These are phyloP conservation scores for Nelumbo lutea DNA, from an alignment of 164 flowering plant species.

Conservation along the genomic window DNA sequence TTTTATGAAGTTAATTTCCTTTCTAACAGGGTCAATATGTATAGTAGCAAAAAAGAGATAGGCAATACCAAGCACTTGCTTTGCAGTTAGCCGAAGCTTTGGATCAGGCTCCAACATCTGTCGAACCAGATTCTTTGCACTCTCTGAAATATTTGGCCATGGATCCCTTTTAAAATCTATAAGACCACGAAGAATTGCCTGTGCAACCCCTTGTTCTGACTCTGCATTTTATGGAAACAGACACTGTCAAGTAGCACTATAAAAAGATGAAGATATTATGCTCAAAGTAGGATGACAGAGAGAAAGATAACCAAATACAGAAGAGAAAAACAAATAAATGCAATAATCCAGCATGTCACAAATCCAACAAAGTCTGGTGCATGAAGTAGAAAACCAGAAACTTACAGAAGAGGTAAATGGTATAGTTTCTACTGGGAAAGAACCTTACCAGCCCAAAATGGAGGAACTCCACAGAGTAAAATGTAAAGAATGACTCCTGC, in stretches of 20 bases:
- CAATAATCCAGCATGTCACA: neutral
- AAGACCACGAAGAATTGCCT: constrained; percentile 84
- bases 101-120: constrained; percentile 96
- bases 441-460: constrained; percentile 92
- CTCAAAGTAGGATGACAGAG: neutral
- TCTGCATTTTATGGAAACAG: constrained; percentile 40
- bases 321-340: neutral
- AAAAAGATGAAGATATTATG: neutral
- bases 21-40: neutral
- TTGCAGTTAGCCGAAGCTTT: constrained; percentile 78
- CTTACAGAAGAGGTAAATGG: neutral
- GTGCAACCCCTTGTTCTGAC: constrained; percentile 96
- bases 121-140: constrained; percentile 78
- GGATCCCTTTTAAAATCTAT: constrained; percentile 95
- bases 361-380: neutral
- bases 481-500: constrained; percentile 91
- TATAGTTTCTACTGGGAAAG: neutral
- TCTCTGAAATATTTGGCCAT: constrained; percentile 88
- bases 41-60: constrained; percentile 13
- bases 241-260: no score
- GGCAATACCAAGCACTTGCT: constrained; percentile 81
- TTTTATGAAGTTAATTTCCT: neutral
- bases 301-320: neutral
- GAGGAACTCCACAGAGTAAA: constrained; percentile 71
- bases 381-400: neutral